Percentiles rank a stretch among this genome's conserved stretches.
phyloP scores from a whole-genome alignment of 768 basidiomycete species.

The Trametes cingulata region DNA sequence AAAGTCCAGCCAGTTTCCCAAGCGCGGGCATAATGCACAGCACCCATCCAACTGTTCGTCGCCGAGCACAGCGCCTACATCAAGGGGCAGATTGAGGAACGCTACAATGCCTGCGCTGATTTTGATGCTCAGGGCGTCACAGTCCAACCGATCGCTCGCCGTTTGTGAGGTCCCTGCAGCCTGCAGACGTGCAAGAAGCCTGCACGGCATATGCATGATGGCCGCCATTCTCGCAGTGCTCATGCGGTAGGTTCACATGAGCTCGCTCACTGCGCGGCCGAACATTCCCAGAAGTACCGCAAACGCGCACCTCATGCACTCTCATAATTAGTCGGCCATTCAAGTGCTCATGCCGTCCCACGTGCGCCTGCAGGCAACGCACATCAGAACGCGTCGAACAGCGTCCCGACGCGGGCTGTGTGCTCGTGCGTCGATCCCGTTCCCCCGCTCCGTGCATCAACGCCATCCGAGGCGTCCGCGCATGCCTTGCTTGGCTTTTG shows the following conservation, averaged over 20 bases:
- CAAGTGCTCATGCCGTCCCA: background rate
- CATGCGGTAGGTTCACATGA: slow-evolving; percentile 9
- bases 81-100: background rate
- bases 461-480: too few relatives aligned
- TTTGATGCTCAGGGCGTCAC: background rate
- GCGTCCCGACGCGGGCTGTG: background rate
- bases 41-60: background rate
- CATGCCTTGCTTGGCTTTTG: slow-evolving; percentile 3
- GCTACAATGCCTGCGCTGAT: slow-evolving; percentile 2
- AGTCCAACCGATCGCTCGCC: background rate
- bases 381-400: background rate
- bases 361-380: slow-evolving; percentile 9
- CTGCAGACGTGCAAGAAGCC: background rate
- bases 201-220: background rate
- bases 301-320: background rate
- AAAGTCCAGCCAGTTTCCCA: too few relatives aligned
- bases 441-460: background rate
- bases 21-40: too few relatives aligned
- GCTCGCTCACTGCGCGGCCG: background rate
- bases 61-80: background rate
- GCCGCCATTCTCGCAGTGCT: too few relatives aligned
- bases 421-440: slow-evolving; percentile 8
- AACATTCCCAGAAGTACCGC: background rate
- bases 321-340: background rate
- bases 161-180: background rate